These are phyloP conservation scores for Stagonosporopsis tanaceti DNA, from an alignment of 2,329 filamentous ascomycete species.

Conservation along the genomic window DNA sequence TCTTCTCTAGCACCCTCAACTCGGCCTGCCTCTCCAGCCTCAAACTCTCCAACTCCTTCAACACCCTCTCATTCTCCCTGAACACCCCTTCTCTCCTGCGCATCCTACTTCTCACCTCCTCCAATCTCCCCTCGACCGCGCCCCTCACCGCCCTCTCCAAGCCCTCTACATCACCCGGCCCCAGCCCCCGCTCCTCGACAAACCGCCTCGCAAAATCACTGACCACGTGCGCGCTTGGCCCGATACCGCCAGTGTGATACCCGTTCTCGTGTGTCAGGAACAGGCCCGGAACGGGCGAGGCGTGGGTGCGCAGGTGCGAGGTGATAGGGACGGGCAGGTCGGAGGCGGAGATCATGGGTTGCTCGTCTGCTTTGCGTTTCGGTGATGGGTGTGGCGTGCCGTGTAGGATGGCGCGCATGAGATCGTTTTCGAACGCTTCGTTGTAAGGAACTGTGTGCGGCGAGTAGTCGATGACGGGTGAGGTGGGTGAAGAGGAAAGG, in stretches of 20 bases:
- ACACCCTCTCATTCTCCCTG: conserved; percentile 52
- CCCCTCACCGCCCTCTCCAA: conserved; percentile 46
- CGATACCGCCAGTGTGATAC: conserved; percentile 58
- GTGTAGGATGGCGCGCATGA: conserved; percentile 52
- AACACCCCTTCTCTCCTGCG: conserved; percentile 51
- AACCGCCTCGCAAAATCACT: conserved; percentile 52
- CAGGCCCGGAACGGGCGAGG: conserved; percentile 54
- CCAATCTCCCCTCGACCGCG: conserved; percentile 45
- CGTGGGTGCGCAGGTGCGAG: conserved; percentile 54
- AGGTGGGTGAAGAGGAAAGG: conserved; percentile 37
- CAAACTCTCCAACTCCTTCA: conserved; percentile 54
- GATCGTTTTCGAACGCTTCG: conserved; percentile 54
- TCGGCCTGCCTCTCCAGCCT: conserved; percentile 56
- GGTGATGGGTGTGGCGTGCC: conserved; percentile 39
- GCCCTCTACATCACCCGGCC: conserved; percentile 39
- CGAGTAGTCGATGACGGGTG: conserved; percentile 51
- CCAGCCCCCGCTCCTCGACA: conserved; percentile 47
- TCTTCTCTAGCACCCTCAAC: conserved; percentile 53
- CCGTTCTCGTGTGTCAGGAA: conserved; percentile 56
- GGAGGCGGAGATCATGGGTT: conserved; percentile 41
- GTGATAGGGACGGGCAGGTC: conserved; percentile 54
- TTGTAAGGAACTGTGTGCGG: conserved; percentile 55
- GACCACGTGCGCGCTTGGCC: conserved; percentile 47
- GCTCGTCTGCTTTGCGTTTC: conserved; percentile 23
- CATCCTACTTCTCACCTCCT: conserved; percentile 50